Percentiles rank a stretch among this genome's conserved stretches.
These are phyloP conservation scores for Suillus plorans DNA, from an alignment of 768 basidiomycete genomes.

Conservation along the genomic window DNA sequence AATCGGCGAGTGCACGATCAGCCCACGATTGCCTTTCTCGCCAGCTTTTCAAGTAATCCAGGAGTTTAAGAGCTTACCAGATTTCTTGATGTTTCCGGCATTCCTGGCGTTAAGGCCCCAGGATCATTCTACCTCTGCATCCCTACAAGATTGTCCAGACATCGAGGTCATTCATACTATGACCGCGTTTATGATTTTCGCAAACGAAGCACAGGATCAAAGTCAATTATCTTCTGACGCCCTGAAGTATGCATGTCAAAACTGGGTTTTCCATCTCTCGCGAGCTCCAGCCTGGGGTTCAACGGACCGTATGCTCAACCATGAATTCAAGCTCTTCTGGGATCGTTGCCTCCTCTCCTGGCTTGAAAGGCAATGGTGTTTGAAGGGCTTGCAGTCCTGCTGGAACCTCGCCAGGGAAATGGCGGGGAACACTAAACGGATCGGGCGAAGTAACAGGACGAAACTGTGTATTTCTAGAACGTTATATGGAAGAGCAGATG, in stretches of 20 bases:
- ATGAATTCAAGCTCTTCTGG: background rate
- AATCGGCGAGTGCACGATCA: background rate
- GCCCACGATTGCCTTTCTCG: background rate
- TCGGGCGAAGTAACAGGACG: no score
- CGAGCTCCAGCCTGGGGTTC: background rate
- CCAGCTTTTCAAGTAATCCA: background rate
- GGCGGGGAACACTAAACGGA: no score
- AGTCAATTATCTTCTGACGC: background rate
- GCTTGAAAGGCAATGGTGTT: background rate
- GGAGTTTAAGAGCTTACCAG: background rate
- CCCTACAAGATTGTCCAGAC: background rate
- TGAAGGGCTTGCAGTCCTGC: no score
- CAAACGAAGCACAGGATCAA: background rate
- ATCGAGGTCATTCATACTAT: background rate
- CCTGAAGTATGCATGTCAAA: background rate
- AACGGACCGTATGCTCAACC: background rate
- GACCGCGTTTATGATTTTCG: background rate
- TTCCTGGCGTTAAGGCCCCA: background rate
- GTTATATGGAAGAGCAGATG: no score
- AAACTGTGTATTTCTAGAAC: no score
- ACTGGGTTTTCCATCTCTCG: background rate
- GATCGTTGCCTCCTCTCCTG: background rate
- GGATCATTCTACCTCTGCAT: background rate
- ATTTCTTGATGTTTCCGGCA: background rate
- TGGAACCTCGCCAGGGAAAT: no score